A percentile compares a stretch with the other conserved stretches of the same genome.
These are phyloP conservation scores for Marchantia polymorpha DNA, from an alignment of 225 moss, liverwort and hornwort species.

Conservation along the genomic window DNA sequence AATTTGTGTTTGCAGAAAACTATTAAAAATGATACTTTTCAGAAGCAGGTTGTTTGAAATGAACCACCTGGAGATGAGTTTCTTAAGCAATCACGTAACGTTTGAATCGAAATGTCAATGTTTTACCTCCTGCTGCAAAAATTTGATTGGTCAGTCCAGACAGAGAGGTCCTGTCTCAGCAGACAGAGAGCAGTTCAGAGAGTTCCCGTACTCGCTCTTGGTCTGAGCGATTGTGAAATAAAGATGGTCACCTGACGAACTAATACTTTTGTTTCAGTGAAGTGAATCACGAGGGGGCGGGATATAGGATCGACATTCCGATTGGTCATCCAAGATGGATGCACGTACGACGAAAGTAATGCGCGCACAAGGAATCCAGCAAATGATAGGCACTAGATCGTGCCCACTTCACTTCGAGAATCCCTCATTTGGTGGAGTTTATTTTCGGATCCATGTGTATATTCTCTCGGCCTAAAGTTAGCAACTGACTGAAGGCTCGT, in stretches of 20 bases:
- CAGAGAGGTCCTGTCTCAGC: not conserved
- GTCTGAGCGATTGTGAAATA: not conserved
- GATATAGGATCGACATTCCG: not conserved
- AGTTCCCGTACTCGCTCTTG: not conserved
- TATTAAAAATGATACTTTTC: not conserved
- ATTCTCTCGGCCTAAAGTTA: not conserved
- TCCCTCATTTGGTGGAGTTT: not conserved
- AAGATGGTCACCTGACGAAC: not conserved
- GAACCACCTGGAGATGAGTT: not conserved
- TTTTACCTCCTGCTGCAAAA: slow-evolving; percentile 15
- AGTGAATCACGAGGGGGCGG: not conserved
- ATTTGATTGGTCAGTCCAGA: not conserved
- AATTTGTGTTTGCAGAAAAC: not conserved
- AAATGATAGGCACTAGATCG: slow-evolving; percentile 7
- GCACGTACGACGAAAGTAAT: not conserved
- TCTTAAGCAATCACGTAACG: not conserved
- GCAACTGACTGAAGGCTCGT: not conserved
- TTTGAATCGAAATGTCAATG: not conserved
- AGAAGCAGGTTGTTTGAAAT: not conserved
- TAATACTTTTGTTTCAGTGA: slow-evolving; percentile 2
- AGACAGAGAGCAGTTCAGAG: slow-evolving; percentile 4
- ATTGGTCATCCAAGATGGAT: not conserved
- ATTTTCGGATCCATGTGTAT: not conserved
- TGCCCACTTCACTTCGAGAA: not conserved
- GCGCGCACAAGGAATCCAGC: not conserved